These are phyloP conservation scores for Plicaturopsis crispa DNA, from an alignment of 768 basidiomycete species.

Conservation along the genomic window DNA sequence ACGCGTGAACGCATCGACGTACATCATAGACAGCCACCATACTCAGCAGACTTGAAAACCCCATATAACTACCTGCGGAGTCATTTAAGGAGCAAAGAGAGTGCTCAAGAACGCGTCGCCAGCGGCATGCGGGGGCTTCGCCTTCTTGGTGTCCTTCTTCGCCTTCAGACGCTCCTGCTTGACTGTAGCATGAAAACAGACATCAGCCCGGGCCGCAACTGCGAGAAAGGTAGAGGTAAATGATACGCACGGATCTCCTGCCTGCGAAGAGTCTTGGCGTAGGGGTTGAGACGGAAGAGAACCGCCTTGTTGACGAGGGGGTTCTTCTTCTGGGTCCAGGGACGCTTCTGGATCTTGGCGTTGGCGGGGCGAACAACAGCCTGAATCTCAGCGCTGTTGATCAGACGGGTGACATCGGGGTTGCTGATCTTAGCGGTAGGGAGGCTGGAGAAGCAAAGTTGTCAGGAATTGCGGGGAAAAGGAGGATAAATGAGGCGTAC, in stretches of 20 bases:
- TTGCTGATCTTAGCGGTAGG: constrained; percentile 95
- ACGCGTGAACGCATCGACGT: too few species aligned
- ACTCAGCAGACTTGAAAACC: not conserved
- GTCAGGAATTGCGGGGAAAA: constrained; percentile 2
- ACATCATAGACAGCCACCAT: constrained; percentile 3
- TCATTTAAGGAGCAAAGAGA: constrained; percentile 76
- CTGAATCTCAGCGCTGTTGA: constrained; percentile 98
- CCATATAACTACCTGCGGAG: not conserved
- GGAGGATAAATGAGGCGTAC: constrained; percentile 31
- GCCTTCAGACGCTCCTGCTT: constrained; percentile 68
- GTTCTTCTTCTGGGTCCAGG: constrained; percentile 99
- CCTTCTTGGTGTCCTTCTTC: constrained; percentile 57
- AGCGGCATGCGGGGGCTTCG: constrained; percentile 54
- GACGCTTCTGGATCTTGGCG: constrained; percentile 80
- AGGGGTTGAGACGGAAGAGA: constrained; percentile 97
- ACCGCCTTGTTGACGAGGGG: constrained; percentile 89
- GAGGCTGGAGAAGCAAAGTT: constrained; percentile 40
- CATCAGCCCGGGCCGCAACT: constrained; percentile 5
- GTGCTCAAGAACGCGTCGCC: constrained; percentile 80
- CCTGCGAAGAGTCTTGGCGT: constrained; percentile 89
- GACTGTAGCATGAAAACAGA: constrained; percentile 34
- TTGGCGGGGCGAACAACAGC: constrained; percentile 90
- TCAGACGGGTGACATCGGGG: constrained; percentile 94
- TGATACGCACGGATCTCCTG: constrained; percentile 74
- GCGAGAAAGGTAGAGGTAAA: not conserved